Conservation (phyloP, 345 rosid genomes). For the Gossypium ekmanianum region DNA sequence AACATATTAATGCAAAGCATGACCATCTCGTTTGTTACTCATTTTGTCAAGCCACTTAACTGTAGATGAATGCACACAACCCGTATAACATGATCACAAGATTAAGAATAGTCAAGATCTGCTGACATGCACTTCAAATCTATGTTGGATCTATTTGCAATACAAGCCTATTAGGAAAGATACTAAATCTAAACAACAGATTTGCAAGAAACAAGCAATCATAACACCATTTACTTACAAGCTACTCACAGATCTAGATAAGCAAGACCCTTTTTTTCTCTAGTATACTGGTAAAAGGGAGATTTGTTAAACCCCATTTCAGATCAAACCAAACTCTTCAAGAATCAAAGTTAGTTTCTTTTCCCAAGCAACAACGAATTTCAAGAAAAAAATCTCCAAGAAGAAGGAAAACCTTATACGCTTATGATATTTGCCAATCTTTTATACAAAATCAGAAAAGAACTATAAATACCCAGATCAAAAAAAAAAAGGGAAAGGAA, state of each 20-base stretch:
- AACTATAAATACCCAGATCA: slow-evolving; percentile 12
- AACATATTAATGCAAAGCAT: neutral
- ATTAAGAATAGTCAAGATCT: neutral
- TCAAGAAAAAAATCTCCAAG: neutral
- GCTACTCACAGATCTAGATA: no score
- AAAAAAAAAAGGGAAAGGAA: neutral
- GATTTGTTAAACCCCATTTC: neutral
- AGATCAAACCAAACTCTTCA: neutral
- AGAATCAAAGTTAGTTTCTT: neutral
- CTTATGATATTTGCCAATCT: no score
- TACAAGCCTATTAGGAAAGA: neutral
- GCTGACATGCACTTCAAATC: neutral
- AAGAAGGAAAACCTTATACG: no score
- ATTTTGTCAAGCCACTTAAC: neutral
- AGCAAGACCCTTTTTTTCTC: neutral
- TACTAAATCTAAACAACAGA: no score
- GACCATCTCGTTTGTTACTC: neutral
- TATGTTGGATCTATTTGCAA: neutral
- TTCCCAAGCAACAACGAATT: neutral
- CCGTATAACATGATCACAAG: neutral
- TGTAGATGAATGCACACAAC: neutral
- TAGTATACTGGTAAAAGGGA: no score
- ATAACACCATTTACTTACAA: no score
- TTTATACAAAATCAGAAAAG: no score
- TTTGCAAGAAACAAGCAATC: no score